Evolutionary conservation across 768 basidiomycete species (phyloP), one percentile per base, ranked within the genome.

Genomic region (Leccinellum luteum): DNA sequence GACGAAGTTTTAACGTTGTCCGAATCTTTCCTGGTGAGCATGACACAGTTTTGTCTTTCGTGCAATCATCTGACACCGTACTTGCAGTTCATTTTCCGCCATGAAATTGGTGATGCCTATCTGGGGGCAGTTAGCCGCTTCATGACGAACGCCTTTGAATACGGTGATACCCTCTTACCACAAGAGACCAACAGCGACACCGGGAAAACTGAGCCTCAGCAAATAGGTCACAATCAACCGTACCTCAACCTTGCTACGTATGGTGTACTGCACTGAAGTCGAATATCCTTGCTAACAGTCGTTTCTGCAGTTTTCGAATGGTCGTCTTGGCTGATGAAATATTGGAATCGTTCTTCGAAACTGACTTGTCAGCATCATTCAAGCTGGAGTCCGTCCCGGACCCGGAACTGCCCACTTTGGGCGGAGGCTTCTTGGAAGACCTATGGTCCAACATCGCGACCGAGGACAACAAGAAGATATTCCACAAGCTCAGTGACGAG

Each of bases 61-160:
- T 51, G 7, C 44, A 21, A 51, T 43, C 21, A 28, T 56, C 47
- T 64, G 51, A 57, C 34, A 52, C 31, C 56, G 45, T 8, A n/a
- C 38, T 31, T 32, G 3, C 67, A 98, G 95, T 98, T 98, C 74
- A 97, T 98, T 61, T 99, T 99, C 84, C 88, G 97, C 14, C 92
- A 87, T 72, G 97, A 99, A 74, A 81, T 94, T 12, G 97, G 97
- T 3, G 97, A 99, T 71, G 91, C 93, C 4, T 99, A 96, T 69
- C 80, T 99, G 23, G 97, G 94, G 2, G 93, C 96, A 23, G 91
- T 99, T 61, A 95, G 93, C 62, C 87, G 94, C 43, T 96, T 98
- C 71, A 95, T 98, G 87, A 90, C 94, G 38, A 98, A 99, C 66
- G 93, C 96, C 0, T 99, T 98, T 66, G 97, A 99, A 68, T 98